Evolutionary conservation across 306 rosid species (phyloP).

Genomic region (Dalbergia oliveri): DNA sequence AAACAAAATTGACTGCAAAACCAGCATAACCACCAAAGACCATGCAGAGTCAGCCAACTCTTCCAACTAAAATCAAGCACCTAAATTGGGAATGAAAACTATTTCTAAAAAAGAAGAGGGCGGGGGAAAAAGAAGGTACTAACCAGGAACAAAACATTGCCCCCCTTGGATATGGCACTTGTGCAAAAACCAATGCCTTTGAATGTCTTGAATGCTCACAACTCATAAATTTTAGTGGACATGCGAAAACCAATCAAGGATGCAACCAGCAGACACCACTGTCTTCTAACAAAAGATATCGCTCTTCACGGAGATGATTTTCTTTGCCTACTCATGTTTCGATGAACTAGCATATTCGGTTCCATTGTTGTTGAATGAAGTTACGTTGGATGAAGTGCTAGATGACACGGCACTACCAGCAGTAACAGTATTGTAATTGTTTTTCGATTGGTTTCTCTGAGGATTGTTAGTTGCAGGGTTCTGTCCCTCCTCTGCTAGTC

Average conservation of each 20-base stretch:
- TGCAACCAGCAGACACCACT: constrained; percentile 44
- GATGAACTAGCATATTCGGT: constrained; percentile 53
- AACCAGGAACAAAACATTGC: constrained; percentile 46
- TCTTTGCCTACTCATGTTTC: constrained; percentile 60
- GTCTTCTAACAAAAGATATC: constrained; percentile 50
- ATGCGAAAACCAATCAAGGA: constrained; percentile 41
- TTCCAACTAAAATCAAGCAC: constrained; percentile 43
- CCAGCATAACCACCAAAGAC: constrained; percentile 51
- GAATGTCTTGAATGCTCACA: constrained; percentile 51
- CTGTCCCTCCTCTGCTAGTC: constrained; percentile 86
- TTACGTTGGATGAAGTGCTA: constrained; percentile 70
- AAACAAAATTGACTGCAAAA: constrained; percentile 64
- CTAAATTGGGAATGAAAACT: constrained; percentile 46
- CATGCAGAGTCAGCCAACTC: constrained; percentile 41
- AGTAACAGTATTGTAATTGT: constrained; percentile 51
- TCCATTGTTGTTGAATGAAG: constrained; percentile 51
- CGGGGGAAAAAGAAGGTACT: constrained; percentile 43
- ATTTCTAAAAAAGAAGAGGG: background rate
- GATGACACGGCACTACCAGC: constrained; percentile 56
- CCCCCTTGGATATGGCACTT: constrained; percentile 60
- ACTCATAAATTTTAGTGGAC: constrained; percentile 41
- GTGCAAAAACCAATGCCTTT: constrained; percentile 68
- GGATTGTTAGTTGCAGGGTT: constrained; percentile 59
- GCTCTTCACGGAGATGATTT: constrained; percentile 15
- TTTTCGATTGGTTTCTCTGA: constrained; percentile 58